Evolutionary conservation across 2,329 filamentous ascomycete species (phyloP), one percentile per base, ranked within the genome.

Genomic region (Pestalotiopsis fici): DNA sequence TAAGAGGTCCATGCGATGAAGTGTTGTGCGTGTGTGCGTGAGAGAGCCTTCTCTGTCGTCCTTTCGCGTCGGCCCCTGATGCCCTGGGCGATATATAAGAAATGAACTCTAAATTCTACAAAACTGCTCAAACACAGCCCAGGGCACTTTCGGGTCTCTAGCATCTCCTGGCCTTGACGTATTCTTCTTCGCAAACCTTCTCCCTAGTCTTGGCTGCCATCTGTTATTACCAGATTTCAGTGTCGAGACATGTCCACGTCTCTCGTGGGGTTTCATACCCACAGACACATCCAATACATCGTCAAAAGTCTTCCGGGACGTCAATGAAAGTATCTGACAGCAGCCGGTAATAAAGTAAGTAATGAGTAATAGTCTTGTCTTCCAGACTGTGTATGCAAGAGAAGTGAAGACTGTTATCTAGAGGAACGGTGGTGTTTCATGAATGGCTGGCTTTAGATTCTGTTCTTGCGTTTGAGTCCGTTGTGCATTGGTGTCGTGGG

Each of bases 381-480:
- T 23, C 39, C 50, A 31, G 31, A 64, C 25, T 55, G 39, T 21
- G n/a, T 64, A 56, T 55, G n/a, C 39, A 64, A 56, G 62, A 23
- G 31, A 35, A 54, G 25, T 18, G 23, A 21, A 64, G 28, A 56
- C 28, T 31, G 47, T 55, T 21, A 56, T 55, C 23, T 64, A 47
- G 18, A 25, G 21, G 18, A 21, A 54, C 11, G 21, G 13, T 31
- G 25, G 13, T 50, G 35, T 25, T n/a, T n/a, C 11, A 12, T 31
- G 15, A 31, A 13, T 5, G 23, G 62, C 13, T 7, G n/a, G 54
- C 4, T 23, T 65, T 43, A 65, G 13, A 59, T 25, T 50, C 50
- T 57, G 50, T 65, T 65, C 63, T 65, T 65, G 18, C 63, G 18
- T 23, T 50, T 65, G 27, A 54, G 37, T 25, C 54, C 63, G 18